A percentile compares a stretch with the other conserved stretches of the same genome.
These are phyloP conservation scores for Acanthamoeba royreba DNA, from an alignment of 208 protist species.

Conservation along the genomic window DNA sequence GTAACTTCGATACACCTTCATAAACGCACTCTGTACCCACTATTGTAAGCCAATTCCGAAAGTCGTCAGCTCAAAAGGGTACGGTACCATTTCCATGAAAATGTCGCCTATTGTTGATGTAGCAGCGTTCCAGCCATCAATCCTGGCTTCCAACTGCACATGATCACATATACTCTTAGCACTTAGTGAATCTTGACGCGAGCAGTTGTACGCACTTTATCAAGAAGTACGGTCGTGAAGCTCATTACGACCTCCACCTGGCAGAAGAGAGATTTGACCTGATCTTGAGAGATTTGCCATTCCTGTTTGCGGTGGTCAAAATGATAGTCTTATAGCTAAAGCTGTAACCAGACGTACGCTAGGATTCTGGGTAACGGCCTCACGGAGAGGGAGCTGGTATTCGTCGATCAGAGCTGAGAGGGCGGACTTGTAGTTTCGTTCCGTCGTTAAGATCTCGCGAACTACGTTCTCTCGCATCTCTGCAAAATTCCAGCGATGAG, in stretches of 20 bases:
- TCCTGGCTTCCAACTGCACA: neutral
- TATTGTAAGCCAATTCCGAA: neutral
- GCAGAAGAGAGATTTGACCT: neutral
- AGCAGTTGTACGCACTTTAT: neutral
- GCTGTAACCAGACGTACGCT: neutral
- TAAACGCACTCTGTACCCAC: neutral
- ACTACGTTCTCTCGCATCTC: constrained; percentile 16
- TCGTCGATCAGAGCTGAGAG: constrained; percentile 3
- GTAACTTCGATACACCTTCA: neutral
- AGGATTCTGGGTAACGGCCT: neutral
- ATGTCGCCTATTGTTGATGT: neutral
- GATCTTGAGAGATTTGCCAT: neutral
- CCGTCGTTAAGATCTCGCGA: constrained; percentile 26
- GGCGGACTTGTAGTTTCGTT: constrained; percentile 19
- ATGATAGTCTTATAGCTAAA: neutral
- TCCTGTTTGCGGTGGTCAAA: neutral
- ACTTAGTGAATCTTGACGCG: neutral
- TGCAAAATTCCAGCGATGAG: neutral
- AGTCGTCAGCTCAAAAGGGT: neutral
- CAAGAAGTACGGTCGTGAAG: neutral
- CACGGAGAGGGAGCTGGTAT: constrained; percentile 12
- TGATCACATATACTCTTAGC: neutral
- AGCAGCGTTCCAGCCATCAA: neutral
- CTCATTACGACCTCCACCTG: neutral
- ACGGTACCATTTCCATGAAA: constrained; percentile 18